Evolutionary conservation across 169 alveolate genomes (phyloP), one percentile per base, ranked within the genome.

Genomic region (Plasmodium gonderi): DNA sequence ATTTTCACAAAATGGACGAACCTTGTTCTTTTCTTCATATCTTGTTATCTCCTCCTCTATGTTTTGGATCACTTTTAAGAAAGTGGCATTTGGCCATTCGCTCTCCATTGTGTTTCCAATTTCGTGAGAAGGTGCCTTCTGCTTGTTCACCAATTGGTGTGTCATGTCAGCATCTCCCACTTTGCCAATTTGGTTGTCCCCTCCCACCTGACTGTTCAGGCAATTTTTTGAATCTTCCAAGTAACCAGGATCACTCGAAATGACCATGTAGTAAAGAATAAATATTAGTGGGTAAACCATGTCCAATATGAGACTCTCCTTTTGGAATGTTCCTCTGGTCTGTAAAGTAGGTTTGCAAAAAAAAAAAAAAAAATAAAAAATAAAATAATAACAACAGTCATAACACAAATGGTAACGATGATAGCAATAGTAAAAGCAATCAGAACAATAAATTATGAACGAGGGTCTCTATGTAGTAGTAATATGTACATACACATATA

Each of bases 241-340:
- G 67, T 49, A 85, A 7, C 92, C 92, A 5, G 92, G 92, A 29
- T 85, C 65, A 14, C 87, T 85, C 17, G 92, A 74, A 49, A 85
- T 60, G 51, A 72, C 92, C 60, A 74, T 47, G 78, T 74, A 85
- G 47, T 85, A 85, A 33, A 54, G 40, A 1, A 85, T 26, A 77
- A 85, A 74, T 47, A 85, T 47, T 14, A 74, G 11, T 14, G 85
- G 92, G 78, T 85, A 81, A 65, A 65, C 64, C 33, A 42, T 14
- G 23, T 85, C 92, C 65, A 51, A 20, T 2, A 74, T n/a, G n/a
- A 38, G 9, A 11, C 26, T 51, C 9, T 49, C 29, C 7, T 65
- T 9, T 1, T 14, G 51, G 31, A 65, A 14, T 2, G 76, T 17
- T 23, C 60, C 45, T 36, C 92, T 74, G 1, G 44, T 12, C 92